Conservation (phyloP, 352 stramenopile genomes). For the Phytophthora brassicae region DNA sequence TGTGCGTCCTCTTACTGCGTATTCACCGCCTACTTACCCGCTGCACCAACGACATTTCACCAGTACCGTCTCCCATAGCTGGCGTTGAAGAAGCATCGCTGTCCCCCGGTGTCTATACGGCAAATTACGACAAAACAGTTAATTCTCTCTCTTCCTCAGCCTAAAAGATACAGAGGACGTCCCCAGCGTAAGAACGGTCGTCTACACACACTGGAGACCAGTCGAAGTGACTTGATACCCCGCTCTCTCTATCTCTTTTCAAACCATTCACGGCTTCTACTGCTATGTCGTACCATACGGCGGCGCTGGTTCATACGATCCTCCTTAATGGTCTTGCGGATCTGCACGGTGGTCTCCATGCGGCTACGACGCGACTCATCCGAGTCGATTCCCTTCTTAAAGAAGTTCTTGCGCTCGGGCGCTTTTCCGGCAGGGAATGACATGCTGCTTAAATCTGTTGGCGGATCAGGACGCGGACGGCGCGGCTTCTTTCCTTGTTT, state of each 20-base stretch:
- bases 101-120: conserved; percentile 25
- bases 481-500: conserved; percentile 36
- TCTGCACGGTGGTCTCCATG: conserved; percentile 83
- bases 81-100: conserved; percentile 16
- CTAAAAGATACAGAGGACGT: conserved; percentile 8
- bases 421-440: conserved; percentile 71
- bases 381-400: conserved; percentile 81
- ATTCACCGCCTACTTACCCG: conserved; percentile 33
- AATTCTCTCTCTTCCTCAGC: conserved; percentile 2
- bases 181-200: not conserved
- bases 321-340: conserved; percentile 84
- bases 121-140: conserved; percentile 10
- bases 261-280: not conserved
- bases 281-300: conserved; percentile 53
- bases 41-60: conserved; percentile 56
- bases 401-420: conserved; percentile 73
- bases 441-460: conserved; percentile 37
- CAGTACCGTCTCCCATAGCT: conserved; percentile 36
- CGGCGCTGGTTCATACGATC: conserved; percentile 79
- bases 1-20: conserved; percentile 4
- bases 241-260: not conserved
- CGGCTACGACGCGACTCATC: conserved; percentile 74
- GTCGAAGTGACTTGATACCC: not conserved
- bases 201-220: no score
- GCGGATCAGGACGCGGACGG: conserved; percentile 16